Conservation (phyloP, 1,284 basidiomycete genomes). For the Xerocomus amazonicus region DNA sequence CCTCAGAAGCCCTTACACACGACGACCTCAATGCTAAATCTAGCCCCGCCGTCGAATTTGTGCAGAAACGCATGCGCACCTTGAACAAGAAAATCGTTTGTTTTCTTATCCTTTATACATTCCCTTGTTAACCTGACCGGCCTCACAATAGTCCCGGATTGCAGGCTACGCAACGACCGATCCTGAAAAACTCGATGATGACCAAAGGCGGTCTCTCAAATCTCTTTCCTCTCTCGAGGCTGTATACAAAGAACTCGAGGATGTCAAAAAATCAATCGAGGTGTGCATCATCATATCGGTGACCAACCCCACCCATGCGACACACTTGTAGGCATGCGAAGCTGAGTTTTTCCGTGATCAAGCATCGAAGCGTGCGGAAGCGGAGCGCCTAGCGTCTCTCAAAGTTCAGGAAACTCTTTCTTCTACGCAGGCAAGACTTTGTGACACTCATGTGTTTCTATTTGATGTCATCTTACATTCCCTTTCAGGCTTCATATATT, state of each 20-base stretch:
- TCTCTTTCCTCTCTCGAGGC: conserved; percentile 73
- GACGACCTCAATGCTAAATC: conserved; percentile 45
- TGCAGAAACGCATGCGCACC: conserved; percentile 72
- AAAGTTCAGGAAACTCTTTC: conserved; percentile 54
- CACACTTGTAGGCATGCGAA: conserved; percentile 52
- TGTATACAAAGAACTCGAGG: conserved; percentile 73
- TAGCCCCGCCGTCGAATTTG: conserved; percentile 72
- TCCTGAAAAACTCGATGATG: conserved; percentile 75
- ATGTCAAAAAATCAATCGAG: conserved; percentile 78
- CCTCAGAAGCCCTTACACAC: conserved; percentile 41
- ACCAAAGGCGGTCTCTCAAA: conserved; percentile 71
- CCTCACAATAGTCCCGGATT: conserved; percentile 58
- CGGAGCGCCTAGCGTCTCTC: conserved; percentile 51
- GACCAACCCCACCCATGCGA: background rate
- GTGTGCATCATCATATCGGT: conserved; percentile 46
- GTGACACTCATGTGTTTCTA: no score
- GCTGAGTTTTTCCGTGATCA: conserved; percentile 57
- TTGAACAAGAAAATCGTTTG: conserved; percentile 82
- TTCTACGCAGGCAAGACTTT: conserved; percentile 51
- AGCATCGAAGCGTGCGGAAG: conserved; percentile 49
- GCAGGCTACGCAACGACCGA: conserved; percentile 63
- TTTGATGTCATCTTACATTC: background rate
- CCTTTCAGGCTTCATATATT: conserved; percentile 13
- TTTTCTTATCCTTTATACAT: conserved; percentile 16
- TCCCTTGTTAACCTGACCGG: conserved; percentile 7